These are phyloP conservation scores for Camellia sinensis DNA, from an alignment of 148 eudicot genomes.

Conservation along the genomic window DNA sequence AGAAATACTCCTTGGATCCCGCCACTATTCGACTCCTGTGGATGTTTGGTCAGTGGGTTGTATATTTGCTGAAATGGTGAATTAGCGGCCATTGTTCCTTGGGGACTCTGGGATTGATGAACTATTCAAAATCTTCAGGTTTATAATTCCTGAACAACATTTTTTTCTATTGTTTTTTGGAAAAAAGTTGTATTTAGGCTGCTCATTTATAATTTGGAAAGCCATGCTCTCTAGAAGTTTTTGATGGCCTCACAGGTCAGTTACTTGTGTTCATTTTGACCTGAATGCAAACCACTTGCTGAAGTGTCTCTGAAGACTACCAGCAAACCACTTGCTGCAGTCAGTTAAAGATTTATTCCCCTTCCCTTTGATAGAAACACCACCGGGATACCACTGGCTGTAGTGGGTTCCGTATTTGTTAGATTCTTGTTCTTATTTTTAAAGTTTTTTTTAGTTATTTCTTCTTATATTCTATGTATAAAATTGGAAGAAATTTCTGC, in stretches of 20 bases:
- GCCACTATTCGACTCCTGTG: slow-evolving; percentile 92
- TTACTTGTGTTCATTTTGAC: not conserved
- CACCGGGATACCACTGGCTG: not conserved
- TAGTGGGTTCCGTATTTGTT: not conserved
- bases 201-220: not conserved
- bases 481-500: too few species aligned
- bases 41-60: slow-evolving; percentile 99
- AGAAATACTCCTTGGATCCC: slow-evolving; percentile 92
- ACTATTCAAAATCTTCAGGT: slow-evolving; percentile 88
- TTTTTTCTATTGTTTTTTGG: not conserved
- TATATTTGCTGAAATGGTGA: slow-evolving; percentile 99
- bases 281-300: not conserved
- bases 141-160: not conserved
- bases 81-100: slow-evolving; percentile 78
- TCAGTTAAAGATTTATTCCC: too few species aligned
- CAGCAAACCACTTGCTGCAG: not conserved
- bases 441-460: not conserved
- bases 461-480: too few species aligned
- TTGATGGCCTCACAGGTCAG: not conserved
- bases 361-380: not conserved
- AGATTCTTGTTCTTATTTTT: not conserved
- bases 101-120: slow-evolving; percentile 94
- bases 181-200: not conserved
- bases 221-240: not conserved
- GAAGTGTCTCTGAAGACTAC: not conserved